A percentile compares a stretch with the other conserved stretches of the same genome.
These are phyloP conservation scores for Gamsiella multidivaricata DNA, from an alignment of 192 early-diverging fungal genomes.

Conservation along the genomic window DNA sequence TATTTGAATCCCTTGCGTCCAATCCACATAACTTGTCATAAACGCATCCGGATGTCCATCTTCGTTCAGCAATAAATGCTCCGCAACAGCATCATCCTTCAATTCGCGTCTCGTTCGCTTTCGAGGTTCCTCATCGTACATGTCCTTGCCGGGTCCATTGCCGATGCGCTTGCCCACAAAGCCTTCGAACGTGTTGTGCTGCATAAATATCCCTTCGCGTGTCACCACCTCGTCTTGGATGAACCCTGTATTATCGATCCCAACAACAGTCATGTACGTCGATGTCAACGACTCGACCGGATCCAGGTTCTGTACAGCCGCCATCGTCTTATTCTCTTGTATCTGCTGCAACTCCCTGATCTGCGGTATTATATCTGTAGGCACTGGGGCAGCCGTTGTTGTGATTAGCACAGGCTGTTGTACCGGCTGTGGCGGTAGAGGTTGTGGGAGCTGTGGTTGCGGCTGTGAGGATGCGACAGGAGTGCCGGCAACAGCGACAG, in stretches of 20 bases:
- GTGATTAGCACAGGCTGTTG: not conserved
- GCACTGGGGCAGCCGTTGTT: not conserved
- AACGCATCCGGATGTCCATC: conserved; percentile 36
- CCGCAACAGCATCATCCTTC: conserved; percentile 20
- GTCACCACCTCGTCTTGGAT: conserved; percentile 6
- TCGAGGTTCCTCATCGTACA: conserved; percentile 21
- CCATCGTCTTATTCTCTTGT: conserved; percentile 11
- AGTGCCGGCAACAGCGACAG: too few species aligned
- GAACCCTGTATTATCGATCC: conserved; percentile 5
- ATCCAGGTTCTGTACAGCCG: conserved; percentile 5
- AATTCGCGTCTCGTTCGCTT: conserved; percentile 1
- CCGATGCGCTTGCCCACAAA: conserved; percentile 47
- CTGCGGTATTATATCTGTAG: conserved; percentile 18
- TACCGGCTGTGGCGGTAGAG: not conserved
- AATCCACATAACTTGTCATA: conserved; percentile 39
- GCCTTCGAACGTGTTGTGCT: conserved; percentile 43
- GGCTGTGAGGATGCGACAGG: not conserved
- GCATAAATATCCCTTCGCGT: conserved; percentile 11
- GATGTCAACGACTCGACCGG: conserved; percentile 33
- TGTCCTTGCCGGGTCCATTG: conserved; percentile 42
- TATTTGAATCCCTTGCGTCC: conserved; percentile 14
- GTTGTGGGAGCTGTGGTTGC: not conserved
- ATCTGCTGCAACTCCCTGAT: conserved; percentile 29
- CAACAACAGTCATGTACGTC: conserved; percentile 26
- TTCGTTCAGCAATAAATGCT: conserved; percentile 8